Conservation (phyloP, 2,329 filamentous ascomycete genomes). For the Neofusicoccum laricinum region DNA sequence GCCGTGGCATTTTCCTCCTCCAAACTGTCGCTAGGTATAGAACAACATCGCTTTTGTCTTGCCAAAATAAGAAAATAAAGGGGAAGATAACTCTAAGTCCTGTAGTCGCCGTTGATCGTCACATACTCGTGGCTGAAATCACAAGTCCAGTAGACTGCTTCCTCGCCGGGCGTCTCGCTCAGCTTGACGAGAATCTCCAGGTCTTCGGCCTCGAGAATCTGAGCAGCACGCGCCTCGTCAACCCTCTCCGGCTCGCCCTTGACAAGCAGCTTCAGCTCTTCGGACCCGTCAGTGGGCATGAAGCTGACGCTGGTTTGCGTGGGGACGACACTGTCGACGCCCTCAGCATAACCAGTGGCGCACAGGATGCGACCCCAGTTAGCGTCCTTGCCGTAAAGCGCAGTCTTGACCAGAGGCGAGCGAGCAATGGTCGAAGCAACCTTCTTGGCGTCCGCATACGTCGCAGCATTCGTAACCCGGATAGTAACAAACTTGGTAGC, state of each 20-base stretch:
- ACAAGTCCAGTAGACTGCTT: slow-evolving; percentile 79
- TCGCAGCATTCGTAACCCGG: slow-evolving; percentile 70
- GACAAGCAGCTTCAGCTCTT: slow-evolving; percentile 72
- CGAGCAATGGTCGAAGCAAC: slow-evolving; percentile 86
- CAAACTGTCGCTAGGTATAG: not conserved
- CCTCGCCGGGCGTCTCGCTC: slow-evolving; percentile 60
- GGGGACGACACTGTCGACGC: slow-evolving; percentile 63
- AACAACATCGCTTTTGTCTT: not conserved
- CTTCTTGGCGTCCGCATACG: slow-evolving; percentile 68
- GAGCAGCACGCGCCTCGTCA: slow-evolving; percentile 70
- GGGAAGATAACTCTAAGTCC: slow-evolving; percentile 45
- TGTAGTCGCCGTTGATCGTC: slow-evolving; percentile 66
- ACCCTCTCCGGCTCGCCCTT: slow-evolving; percentile 77
- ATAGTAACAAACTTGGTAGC: slow-evolving; percentile 98
- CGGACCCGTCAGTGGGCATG: slow-evolving; percentile 71
- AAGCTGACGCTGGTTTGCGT: slow-evolving; percentile 76
- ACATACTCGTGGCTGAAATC: slow-evolving; percentile 84
- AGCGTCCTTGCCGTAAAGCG: slow-evolving; percentile 92
- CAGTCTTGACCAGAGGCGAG: slow-evolving; percentile 94
- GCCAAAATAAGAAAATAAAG: not conserved
- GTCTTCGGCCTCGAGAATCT: slow-evolving; percentile 74
- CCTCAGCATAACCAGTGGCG: slow-evolving; percentile 78
- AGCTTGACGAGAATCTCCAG: slow-evolving; percentile 74
- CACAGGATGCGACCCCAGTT: slow-evolving; percentile 98
- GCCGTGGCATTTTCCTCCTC: not conserved